phyloP scores from a whole-genome alignment of 768 basidiomycete genomes.

The Vararia minispora region DNA sequence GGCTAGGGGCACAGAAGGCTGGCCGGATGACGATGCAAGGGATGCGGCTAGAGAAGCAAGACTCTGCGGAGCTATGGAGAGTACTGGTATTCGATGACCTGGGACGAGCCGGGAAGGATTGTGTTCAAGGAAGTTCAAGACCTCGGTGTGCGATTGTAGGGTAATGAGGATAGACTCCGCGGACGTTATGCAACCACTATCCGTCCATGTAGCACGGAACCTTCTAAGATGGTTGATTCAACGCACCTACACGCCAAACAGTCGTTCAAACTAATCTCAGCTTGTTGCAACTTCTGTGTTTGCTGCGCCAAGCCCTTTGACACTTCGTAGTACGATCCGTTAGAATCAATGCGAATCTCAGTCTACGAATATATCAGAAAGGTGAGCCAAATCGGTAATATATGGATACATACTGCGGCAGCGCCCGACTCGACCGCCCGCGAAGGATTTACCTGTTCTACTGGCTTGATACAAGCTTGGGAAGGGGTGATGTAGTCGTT shows the following conservation, averaged over 20 bases:
- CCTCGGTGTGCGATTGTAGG: constrained; percentile 89
- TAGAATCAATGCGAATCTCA: constrained; percentile 81
- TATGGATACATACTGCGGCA: constrained; percentile 26
- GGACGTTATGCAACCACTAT: constrained; percentile 98
- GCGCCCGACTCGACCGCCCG: constrained; percentile 28
- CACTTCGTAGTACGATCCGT: constrained; percentile 84
- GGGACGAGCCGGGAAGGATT: constrained; percentile 33
- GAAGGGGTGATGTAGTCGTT: constrained; percentile 97
- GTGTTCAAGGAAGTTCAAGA: constrained; percentile 61
- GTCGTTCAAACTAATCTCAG: constrained; percentile 94
- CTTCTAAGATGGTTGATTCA: not conserved
- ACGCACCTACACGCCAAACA: constrained; percentile 94
- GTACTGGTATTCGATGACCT: constrained; percentile 45
- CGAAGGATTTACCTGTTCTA: constrained; percentile 39
- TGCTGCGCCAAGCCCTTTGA: constrained; percentile 19
- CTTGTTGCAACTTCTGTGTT: constrained; percentile 71
- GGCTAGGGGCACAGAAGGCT: constrained; percentile 33
- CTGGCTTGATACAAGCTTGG: constrained; percentile 96
- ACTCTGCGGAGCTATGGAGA: constrained; percentile 86
- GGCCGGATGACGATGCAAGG: constrained; percentile 33
- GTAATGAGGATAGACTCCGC: constrained; percentile 97
- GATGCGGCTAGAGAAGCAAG: constrained; percentile 73
- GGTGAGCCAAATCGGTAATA: not conserved
- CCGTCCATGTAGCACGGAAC: too few relatives aligned
- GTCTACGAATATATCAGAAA: constrained; percentile 48